Conservation (phyloP, 768 basidiomycete species). For the Lactarius vividus region DNA sequence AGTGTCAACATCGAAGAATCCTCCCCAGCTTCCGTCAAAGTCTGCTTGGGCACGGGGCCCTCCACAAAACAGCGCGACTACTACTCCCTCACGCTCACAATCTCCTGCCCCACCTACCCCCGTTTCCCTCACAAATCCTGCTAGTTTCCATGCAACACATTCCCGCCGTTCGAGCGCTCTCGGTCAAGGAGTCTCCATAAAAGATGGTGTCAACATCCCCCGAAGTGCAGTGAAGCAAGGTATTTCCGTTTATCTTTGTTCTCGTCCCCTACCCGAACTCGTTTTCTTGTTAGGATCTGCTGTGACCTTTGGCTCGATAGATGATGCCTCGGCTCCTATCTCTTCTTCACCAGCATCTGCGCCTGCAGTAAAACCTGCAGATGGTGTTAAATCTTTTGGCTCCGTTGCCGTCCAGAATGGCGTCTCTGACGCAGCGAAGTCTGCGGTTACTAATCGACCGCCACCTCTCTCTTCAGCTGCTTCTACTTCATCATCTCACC, state of each 20-base stretch:
- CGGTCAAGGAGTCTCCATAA: constrained; percentile 66
- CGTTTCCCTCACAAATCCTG: constrained; percentile 41
- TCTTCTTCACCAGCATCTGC: constrained; percentile 78
- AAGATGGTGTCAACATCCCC: constrained; percentile 75
- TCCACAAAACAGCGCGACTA: constrained; percentile 57
- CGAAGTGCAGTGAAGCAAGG: constrained; percentile 69
- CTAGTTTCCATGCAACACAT: constrained; percentile 49
- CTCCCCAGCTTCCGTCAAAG: constrained; percentile 69
- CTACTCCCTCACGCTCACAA: constrained; percentile 69
- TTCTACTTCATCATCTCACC: constrained; percentile 32
- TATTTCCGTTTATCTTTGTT: constrained; percentile 31
- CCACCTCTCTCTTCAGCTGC: constrained; percentile 35
- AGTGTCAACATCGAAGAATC: constrained; percentile 68
- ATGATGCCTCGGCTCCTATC: constrained; percentile 71
- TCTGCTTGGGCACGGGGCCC: constrained; percentile 93
- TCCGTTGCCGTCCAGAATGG: constrained; percentile 54
- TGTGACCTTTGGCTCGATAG: constrained; percentile 89
- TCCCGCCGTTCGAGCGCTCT: constrained; percentile 77
- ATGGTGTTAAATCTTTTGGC: constrained; percentile 80
- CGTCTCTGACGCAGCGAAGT: constrained; percentile 31
- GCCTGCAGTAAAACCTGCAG: constrained; percentile 56
- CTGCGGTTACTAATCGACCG: constrained; percentile 24
- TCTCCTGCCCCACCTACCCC: constrained; percentile 53
- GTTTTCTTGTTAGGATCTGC: constrained; percentile 47
- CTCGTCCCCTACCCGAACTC: constrained; percentile 8